phyloP scores from a whole-genome alignment of 2,329 filamentous ascomycete genomes.

The Ceratocystis albifundus region DNA sequence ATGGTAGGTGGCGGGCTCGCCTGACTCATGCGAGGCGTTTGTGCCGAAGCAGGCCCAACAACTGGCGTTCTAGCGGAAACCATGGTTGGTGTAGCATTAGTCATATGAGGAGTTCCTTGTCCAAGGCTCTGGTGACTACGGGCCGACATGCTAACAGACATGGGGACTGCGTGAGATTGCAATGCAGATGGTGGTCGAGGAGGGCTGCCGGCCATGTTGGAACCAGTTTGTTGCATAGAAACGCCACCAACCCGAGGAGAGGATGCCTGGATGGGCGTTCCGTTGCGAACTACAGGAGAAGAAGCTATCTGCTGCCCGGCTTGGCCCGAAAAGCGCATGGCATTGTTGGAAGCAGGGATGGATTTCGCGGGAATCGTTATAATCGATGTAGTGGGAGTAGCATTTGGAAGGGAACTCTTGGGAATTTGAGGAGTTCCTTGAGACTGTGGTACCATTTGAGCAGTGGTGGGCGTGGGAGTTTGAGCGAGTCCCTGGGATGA shows the following conservation, averaged over 20 bases:
- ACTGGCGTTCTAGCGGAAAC: conserved; percentile 46
- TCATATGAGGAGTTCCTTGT: conserved; percentile 51
- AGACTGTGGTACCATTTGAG: conserved; percentile 9
- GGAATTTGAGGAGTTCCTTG: conserved; percentile 22
- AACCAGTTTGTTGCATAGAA: conserved; percentile 54
- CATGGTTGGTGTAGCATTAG: conserved; percentile 50
- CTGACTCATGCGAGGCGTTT: conserved; percentile 52
- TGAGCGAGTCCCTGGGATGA: conserved; percentile 27
- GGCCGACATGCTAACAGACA: conserved; percentile 51
- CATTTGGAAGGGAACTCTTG: conserved; percentile 21
- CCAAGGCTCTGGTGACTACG: conserved; percentile 56
- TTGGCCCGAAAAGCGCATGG: conserved; percentile 40
- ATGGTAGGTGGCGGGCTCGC: conserved; percentile 49
- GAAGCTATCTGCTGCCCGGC: conserved; percentile 46
- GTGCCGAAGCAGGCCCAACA: conserved; percentile 39
- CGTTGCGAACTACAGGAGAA: conserved; percentile 55
- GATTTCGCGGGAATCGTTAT: conserved; percentile 29
- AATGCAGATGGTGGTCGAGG: conserved; percentile 55
- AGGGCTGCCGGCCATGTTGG: conserved; percentile 58
- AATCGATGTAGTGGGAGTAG: conserved; percentile 21
- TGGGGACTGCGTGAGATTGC: conserved; percentile 46
- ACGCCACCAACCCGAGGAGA: conserved; percentile 53
- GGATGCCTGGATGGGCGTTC: conserved; percentile 53
- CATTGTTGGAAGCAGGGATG: conserved; percentile 27
- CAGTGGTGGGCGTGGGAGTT: conserved; percentile 15